Percentiles rank a stretch among this genome's conserved stretches.
These are phyloP conservation scores for Phytophthora aleatoria DNA, from an alignment of 352 stramenopile genomes.

Conservation along the genomic window DNA sequence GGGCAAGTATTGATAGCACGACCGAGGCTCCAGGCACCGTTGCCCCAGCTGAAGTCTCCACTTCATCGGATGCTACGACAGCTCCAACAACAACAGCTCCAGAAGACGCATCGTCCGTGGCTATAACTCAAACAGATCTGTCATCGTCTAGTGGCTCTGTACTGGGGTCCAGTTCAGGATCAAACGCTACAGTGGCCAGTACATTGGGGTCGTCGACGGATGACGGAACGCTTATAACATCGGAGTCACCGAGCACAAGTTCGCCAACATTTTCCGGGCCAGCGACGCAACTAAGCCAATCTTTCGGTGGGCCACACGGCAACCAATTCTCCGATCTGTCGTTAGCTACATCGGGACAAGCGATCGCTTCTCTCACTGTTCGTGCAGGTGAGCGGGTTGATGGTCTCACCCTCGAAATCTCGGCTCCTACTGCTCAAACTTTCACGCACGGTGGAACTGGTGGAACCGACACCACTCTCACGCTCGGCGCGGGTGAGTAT, in stretches of 20 bases:
- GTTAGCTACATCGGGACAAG: slow-evolving; percentile 29
- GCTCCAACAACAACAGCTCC: no score
- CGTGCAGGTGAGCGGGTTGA: slow-evolving; percentile 20
- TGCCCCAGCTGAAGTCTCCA: no score
- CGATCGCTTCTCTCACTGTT: slow-evolving; percentile 20
- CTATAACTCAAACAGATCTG: no score
- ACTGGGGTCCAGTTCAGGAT: no score
- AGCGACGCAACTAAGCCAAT: slow-evolving; percentile 29
- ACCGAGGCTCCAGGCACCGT: background rate
- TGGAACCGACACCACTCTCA: slow-evolving; percentile 10
- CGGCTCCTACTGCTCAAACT: slow-evolving; percentile 6
- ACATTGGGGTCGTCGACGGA: no score
- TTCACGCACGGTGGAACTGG: slow-evolving; percentile 31
- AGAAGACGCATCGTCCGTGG: background rate
- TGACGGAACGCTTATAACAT: no score
- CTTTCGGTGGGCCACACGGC: slow-evolving; percentile 30
- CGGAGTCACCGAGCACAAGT: no score
- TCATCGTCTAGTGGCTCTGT: no score
- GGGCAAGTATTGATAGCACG: slow-evolving; percentile 15
- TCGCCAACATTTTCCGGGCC: background rate
- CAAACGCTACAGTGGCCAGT: no score
- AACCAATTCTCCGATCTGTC: slow-evolving; percentile 31
- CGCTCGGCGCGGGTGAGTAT: slow-evolving; percentile 21
- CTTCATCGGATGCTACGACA: no score
- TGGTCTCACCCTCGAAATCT: slow-evolving; percentile 27